Base-by-base conservation (phyloP, 73 alveolate genomes). In the Paramecium caudatum region DNA sequence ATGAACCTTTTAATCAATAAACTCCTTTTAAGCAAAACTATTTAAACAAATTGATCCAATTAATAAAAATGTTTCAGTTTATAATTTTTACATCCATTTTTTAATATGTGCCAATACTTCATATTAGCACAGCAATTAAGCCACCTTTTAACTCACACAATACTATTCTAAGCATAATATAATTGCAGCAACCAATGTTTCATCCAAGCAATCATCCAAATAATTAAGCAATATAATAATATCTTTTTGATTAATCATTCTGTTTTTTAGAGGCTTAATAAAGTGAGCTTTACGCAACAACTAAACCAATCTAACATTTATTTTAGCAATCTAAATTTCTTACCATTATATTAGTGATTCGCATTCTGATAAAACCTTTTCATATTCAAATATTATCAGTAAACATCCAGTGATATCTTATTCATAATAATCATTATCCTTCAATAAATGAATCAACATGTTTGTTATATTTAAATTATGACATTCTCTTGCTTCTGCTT, bases 181-280 rank as follows among this genome's bases (percentile, higher is more conserved):
- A 32, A 65, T 65, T 13, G 12, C 55, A n/a, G 83, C 32, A 2
- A 65, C 83, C 15, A 65, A 33, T 36, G 27, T 49, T 65, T 65
- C 47, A 65, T 65, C 49, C 49, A 30, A 30, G n/a, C 49, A 33
- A 65, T 65, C 47, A 32, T 65, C 83, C 17, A 65, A 15, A 33
- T 65, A 65, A 32, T 65, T 65, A 16, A 65, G 33, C 16, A 65
- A 43, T 6, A 36, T 33, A 1, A 65, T 65, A 2, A 65, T 65
- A 33, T 65, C 83, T 65, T 65, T 65, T 65, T 65, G n/a, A 65
- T 33, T 65, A 32, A 65, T 65, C 83, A 65, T 65, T 65, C 83
- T 65, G 17, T 65, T 33, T 36, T n/a, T 65, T 49, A 65, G 27
- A 65, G 39, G 34, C 34, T 65, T 36, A 65, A 43, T 65, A 12